A percentile compares a stretch with the other conserved stretches of the same genome.
Evolutionary conservation across 225 moss, liverwort and hornwort species (phyloP).

Genomic region (Asterella californica): DNA sequence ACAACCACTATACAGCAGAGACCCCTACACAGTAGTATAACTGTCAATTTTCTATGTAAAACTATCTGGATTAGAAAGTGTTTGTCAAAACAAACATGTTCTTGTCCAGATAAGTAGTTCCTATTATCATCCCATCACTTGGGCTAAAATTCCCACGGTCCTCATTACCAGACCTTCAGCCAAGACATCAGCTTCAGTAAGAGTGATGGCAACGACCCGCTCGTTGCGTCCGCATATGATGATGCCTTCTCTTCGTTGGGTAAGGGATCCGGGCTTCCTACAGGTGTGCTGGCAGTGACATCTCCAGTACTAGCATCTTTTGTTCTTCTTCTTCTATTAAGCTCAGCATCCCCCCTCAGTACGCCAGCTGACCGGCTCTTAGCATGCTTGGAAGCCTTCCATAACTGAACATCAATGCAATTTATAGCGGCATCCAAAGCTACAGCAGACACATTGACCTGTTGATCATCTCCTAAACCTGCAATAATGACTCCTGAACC

Average conservation of each 20-base stretch:
- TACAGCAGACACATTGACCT: conserved; percentile 48
- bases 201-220: background rate
- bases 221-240: background rate
- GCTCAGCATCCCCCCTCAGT: conserved; percentile 2
- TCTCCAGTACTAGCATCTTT: background rate
- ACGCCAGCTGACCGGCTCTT: conserved; percentile 9
- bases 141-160: background rate
- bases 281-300: background rate
- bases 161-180: conserved; percentile 14
- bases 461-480: conserved; percentile 51
- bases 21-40: no score
- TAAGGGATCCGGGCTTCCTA: background rate
- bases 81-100: no score
- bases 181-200: background rate
- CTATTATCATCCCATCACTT: background rate
- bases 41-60: no score
- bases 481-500: conserved; percentile 79
- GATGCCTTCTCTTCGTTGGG: background rate
- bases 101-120: background rate
- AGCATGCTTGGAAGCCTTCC: conserved; percentile 10
- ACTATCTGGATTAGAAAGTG: no score
- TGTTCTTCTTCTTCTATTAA: background rate
- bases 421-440: conserved; percentile 53
- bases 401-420: conserved; percentile 17
- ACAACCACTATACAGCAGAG: no score